Evolutionary conservation across 2,329 filamentous ascomycete genomes (phyloP).

Genomic region (Epichloe baconii): DNA sequence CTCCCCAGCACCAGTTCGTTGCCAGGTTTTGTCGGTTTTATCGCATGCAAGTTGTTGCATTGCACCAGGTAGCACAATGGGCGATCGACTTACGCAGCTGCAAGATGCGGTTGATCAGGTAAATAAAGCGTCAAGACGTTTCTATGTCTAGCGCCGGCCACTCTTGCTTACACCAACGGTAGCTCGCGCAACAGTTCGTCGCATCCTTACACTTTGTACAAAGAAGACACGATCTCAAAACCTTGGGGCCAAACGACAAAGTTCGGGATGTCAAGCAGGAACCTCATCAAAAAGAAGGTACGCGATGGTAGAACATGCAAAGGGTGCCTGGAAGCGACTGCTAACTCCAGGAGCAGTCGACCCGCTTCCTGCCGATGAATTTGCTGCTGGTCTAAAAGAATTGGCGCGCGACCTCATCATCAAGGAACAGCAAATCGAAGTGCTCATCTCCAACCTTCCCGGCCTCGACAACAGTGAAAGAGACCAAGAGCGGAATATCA

Average conservation of each 20-base stretch:
- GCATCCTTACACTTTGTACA: constrained; percentile 54
- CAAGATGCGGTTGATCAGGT: constrained; percentile 79
- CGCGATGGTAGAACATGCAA: background rate
- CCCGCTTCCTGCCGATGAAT: constrained; percentile 48
- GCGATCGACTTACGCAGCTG: constrained; percentile 67
- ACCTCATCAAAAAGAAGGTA: constrained; percentile 37
- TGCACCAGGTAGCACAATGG: constrained; percentile 34
- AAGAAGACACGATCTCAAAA: constrained; percentile 53
- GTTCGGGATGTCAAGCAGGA: constrained; percentile 45
- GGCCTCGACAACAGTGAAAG: constrained; percentile 67
- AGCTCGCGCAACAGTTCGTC: constrained; percentile 58
- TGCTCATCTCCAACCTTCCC: constrained; percentile 60
- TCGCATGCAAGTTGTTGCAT: background rate
- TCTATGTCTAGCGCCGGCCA: background rate
- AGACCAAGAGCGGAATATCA: constrained; percentile 58
- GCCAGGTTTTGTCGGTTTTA: background rate
- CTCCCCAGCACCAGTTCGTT: background rate
- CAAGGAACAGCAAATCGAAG: constrained; percentile 75
- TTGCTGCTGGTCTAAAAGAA: constrained; percentile 55
- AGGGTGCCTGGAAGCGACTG: background rate
- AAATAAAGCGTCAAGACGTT: constrained; percentile 9
- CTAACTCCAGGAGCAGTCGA: constrained; percentile 31
- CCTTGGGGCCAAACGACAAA: constrained; percentile 42
- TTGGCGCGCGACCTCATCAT: constrained; percentile 63
- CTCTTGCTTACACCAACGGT: constrained; percentile 1